A percentile compares a stretch with the other conserved stretches of the same genome.
These are phyloP conservation scores for Verticillium dahliae DNA, from an alignment of 2,329 filamentous ascomycete genomes.

Conservation along the genomic window DNA sequence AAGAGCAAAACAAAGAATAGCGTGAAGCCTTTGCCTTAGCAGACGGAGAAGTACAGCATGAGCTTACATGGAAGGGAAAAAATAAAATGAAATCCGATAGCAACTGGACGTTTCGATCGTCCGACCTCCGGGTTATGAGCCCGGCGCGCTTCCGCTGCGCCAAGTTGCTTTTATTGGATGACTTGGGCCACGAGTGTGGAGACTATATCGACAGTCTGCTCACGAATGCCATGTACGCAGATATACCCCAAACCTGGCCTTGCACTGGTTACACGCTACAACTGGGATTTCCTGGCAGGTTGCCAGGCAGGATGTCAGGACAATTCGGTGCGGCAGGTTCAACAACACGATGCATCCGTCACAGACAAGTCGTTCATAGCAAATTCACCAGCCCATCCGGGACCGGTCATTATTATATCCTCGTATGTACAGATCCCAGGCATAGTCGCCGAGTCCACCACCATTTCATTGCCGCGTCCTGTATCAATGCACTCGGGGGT, in stretches of 20 bases:
- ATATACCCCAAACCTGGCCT: no score
- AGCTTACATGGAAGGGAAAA: not conserved
- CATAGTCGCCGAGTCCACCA: not conserved
- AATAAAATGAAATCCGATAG: not conserved
- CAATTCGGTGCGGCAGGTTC: no score
- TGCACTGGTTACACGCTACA: no score
- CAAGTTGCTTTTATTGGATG: conserved; percentile 1
- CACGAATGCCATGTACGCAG: no score
- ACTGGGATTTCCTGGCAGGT: no score
- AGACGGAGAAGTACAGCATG: no score
- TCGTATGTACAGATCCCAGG: conserved; percentile 10
- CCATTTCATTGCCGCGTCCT: not conserved
- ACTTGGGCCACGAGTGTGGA: not conserved
- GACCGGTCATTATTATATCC: conserved; percentile 13
- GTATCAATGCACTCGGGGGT: conserved; percentile 1
- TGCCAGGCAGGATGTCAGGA: no score
- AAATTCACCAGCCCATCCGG: conserved; percentile 3
- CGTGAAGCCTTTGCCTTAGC: no score
- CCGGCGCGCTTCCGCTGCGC: conserved; percentile 3
- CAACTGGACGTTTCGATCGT: conserved; percentile 1
- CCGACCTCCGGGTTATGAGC: conserved; percentile 3
- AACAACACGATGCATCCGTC: not conserved
- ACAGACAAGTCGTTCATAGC: not conserved
- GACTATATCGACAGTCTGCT: no score
- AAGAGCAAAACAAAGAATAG: no score